Base-by-base conservation (phyloP, 1,284 basidiomycete species). In the Malassezia dermatis region DNA sequence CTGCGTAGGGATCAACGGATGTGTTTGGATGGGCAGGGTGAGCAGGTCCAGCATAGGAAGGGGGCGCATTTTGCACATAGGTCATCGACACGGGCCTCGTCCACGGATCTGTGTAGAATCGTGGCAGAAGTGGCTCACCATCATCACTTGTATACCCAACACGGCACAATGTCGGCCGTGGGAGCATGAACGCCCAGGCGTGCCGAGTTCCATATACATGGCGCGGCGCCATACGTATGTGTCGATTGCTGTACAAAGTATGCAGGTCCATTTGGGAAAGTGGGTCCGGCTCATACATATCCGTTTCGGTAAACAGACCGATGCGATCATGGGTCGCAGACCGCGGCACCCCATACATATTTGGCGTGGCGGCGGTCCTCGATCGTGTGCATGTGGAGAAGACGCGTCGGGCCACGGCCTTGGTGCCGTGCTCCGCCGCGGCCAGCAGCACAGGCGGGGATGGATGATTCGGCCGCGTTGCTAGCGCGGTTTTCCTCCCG, bases 361-460 rank as follows among this genome's bases (percentile, higher is more conserved):
- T 28, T 43, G 41, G 41, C 24, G 1, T 10, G 41, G 41, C 19
- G 7, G 39, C 19, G 7, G 39, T 17, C 24, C 24, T 23, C 17
- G 13, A 40, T 40, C 13, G 41, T 43, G 23, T 28, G 10, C 27
- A 28, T 43, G 41, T 43, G 41, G 44, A 46, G 43, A 45, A 45
- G n/a, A 21, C 37, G 19, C 37, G 37, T 39, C 37, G 37, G 37
- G 37, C 19, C 37, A 10, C 37, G 37, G 19, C 19, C 7, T 6
- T 6, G 31, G 11, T 23, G n/a, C 32, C 28, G 8, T 10, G 30
- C 19, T 31, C 15, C n/a, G 5, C 4, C 30, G 13, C 15, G 44
- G 27, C 44, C 17, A 45, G 28, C 19, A 15, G 21, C 13, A 5
- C n/a, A 4, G 28, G 44, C 31, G 27, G 28, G 31, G 15, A 34